Percentiles rank a stretch among this genome's conserved stretches.
phyloP scores from a whole-genome alignment of 2,329 filamentous ascomycete genomes.

The Sphaerulina populicola region DNA sequence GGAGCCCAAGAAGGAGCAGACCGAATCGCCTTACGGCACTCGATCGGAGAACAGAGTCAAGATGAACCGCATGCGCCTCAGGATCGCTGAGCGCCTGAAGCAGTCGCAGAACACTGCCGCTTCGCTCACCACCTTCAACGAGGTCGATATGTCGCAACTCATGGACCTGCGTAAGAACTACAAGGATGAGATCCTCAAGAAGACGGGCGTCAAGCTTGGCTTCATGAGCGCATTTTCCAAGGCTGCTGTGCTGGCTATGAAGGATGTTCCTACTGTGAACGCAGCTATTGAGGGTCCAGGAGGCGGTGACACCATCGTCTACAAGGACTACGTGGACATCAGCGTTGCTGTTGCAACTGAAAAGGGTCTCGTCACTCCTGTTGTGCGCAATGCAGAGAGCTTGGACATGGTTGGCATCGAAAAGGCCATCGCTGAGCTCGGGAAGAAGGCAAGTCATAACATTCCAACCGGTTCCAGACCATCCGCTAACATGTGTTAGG shows the following conservation, averaged over 20 bases:
- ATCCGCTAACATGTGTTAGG: constrained; percentile 43
- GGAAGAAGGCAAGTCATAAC: constrained; percentile 68
- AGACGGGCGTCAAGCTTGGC: constrained; percentile 94
- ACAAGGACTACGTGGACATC: constrained; percentile 95
- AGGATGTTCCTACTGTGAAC: constrained; percentile 88
- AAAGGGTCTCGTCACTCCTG: constrained; percentile 92
- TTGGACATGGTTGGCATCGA: constrained; percentile 87
- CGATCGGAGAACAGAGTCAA: constrained; percentile 91
- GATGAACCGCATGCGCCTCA: constrained; percentile 99
- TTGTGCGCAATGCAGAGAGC: constrained; percentile 85
- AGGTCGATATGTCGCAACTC: constrained; percentile 95
- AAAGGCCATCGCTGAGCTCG: constrained; percentile 81
- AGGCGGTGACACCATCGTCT: constrained; percentile 94
- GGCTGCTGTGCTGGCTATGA: constrained; percentile 84
- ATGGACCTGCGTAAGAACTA: constrained; percentile 97
- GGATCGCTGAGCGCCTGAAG: constrained; percentile 95
- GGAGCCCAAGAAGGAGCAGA: constrained; percentile 36
- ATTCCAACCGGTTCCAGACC: constrained; percentile 3
- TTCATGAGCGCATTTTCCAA: constrained; percentile 98
- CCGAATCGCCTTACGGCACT: constrained; percentile 50
- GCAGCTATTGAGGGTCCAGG: constrained; percentile 94
- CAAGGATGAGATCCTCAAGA: constrained; percentile 94
- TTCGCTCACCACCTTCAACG: constrained; percentile 95
- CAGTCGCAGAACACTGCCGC: constrained; percentile 98
- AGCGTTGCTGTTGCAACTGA: constrained; percentile 95